phyloP scores from a whole-genome alignment of 306 rosid genomes.

The Hippophae gyantsensis region DNA sequence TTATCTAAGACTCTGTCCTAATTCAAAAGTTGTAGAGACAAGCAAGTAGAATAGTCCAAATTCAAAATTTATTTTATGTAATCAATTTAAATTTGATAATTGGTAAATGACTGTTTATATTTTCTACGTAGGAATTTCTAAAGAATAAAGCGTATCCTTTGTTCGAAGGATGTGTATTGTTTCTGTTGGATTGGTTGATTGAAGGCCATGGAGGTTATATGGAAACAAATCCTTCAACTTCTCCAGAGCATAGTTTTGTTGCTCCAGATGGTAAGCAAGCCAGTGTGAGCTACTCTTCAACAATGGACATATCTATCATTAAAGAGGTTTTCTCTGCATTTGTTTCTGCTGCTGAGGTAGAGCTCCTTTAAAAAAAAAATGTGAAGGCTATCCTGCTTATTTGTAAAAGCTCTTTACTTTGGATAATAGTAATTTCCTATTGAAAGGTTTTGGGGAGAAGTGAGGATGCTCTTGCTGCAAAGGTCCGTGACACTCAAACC shows the following conservation, averaged over 20 bases:
- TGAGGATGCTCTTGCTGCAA: slow-evolving; percentile 47
- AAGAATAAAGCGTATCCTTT: slow-evolving; percentile 83
- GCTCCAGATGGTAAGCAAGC: slow-evolving; percentile 81
- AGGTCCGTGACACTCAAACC: slow-evolving; percentile 47
- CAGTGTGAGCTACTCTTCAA: slow-evolving; percentile 93
- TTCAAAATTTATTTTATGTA: neutral
- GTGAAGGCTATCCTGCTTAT: slow-evolving; percentile 2
- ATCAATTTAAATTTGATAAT: neutral
- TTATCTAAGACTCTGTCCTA: too few species aligned
- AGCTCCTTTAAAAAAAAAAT: slow-evolving; percentile 13
- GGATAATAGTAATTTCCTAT: slow-evolving; percentile 8
- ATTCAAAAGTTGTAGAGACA: too few species aligned
- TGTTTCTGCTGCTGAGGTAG: slow-evolving; percentile 78
- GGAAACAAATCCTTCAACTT: slow-evolving; percentile 95
- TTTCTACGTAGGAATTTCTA: slow-evolving; percentile 59
- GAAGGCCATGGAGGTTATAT: slow-evolving; percentile 66
- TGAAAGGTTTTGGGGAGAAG: slow-evolving; percentile 64
- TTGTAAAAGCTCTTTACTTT: neutral
- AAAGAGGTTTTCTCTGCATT: slow-evolving; percentile 71
- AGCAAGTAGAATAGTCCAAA: too few species aligned
- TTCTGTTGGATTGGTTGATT: slow-evolving; percentile 97
- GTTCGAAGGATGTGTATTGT: slow-evolving; percentile 83
- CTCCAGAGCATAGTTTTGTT: slow-evolving; percentile 90
- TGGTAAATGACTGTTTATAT: slow-evolving; percentile 11
- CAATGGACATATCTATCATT: slow-evolving; percentile 87